Evolutionary conservation across 2,329 filamentous ascomycete species (phyloP).

Genomic region (Tolypocladium ophioglossoides): DNA sequence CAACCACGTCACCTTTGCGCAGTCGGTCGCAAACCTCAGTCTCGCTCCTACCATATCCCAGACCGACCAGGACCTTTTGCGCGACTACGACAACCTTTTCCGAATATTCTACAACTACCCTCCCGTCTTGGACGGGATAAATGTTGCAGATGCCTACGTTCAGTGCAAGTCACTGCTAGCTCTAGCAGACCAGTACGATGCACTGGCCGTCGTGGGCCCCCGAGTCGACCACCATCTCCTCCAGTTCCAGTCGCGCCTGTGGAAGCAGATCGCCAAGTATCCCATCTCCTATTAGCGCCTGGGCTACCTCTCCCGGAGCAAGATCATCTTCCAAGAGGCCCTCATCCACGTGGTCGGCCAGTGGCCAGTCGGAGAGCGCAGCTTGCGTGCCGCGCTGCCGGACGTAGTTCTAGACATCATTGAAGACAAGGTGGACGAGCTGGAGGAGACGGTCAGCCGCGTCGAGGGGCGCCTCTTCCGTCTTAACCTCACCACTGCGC

Average conservation of each 20-base stretch:
- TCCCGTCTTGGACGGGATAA: slow-evolving; percentile 70
- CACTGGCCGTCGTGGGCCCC: slow-evolving; percentile 75
- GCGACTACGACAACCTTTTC: slow-evolving; percentile 93
- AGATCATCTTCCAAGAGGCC: slow-evolving; percentile 77
- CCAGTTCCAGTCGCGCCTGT: slow-evolving; percentile 81
- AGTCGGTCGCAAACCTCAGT: slow-evolving; percentile 73
- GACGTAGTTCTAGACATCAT: slow-evolving; percentile 76
- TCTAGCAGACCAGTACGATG: slow-evolving; percentile 91
- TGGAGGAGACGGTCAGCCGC: slow-evolving; percentile 70
- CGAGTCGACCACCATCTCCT: slow-evolving; percentile 89
- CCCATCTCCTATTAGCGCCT: slow-evolving; percentile 86
- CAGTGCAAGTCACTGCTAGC: slow-evolving; percentile 86
- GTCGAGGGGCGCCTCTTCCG: slow-evolving; percentile 77
- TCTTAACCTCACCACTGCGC: slow-evolving; percentile 63
- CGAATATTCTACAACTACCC: slow-evolving; percentile 93
- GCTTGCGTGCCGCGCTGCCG: slow-evolving; percentile 64
- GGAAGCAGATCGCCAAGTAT: slow-evolving; percentile 96
- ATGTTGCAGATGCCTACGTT: slow-evolving; percentile 85
- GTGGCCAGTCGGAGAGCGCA: slow-evolving; percentile 74
- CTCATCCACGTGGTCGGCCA: slow-evolving; percentile 90
- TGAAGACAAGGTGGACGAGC: slow-evolving; percentile 88
- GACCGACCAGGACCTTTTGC: slow-evolving; percentile 64
- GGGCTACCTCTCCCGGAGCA: slow-evolving; percentile 74
- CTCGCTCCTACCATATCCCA: slow-evolving; percentile 37
- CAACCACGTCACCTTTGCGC: slow-evolving; percentile 55